Evolutionary conservation across 371 early-diverging fungal genomes (phyloP).

Genomic region (Lichtheimia ornata): DNA sequence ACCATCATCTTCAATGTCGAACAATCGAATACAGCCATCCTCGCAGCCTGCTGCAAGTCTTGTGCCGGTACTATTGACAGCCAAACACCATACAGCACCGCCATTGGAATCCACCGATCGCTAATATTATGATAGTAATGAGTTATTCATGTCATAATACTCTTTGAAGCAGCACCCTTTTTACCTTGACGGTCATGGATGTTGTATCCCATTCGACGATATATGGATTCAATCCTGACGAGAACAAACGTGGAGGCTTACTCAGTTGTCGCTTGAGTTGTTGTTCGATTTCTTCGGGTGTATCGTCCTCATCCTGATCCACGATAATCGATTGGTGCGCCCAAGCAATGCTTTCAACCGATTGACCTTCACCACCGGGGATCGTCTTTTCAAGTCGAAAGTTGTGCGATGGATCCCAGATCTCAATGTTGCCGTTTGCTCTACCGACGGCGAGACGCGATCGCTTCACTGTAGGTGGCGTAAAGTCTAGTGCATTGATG

Average conservation of each 20-base stretch:
- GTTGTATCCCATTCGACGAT: constrained; percentile 89
- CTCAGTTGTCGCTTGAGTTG: constrained; percentile 50
- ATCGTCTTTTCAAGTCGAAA: constrained; percentile 80
- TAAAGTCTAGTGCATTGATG: constrained; percentile 80
- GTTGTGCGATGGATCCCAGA: constrained; percentile 76
- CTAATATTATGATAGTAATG: constrained; percentile 3
- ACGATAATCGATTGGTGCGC: constrained; percentile 70
- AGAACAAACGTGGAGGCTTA: constrained; percentile 80
- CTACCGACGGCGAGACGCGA: constrained; percentile 81
- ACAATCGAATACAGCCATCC: constrained; percentile 88
- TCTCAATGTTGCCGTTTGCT: constrained; percentile 91
- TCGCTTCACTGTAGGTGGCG: constrained; percentile 58
- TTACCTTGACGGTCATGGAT: constrained; percentile 70
- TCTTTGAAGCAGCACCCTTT: neutral
- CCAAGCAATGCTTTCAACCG: constrained; percentile 86
- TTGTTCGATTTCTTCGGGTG: constrained; percentile 45
- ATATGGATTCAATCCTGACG: constrained; percentile 83
- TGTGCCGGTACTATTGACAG: constrained; percentile 76
- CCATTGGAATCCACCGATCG: constrained; percentile 77
- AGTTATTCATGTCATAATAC: neutral
- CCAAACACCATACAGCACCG: constrained; percentile 93
- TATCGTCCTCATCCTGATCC: constrained; percentile 63
- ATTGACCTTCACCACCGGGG: constrained; percentile 76
- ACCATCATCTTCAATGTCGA: constrained; percentile 75
- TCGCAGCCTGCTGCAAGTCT: constrained; percentile 90